phyloP scores from a whole-genome alignment of 371 early-diverging fungal species.

The Lichtheimia ramosa region DNA sequence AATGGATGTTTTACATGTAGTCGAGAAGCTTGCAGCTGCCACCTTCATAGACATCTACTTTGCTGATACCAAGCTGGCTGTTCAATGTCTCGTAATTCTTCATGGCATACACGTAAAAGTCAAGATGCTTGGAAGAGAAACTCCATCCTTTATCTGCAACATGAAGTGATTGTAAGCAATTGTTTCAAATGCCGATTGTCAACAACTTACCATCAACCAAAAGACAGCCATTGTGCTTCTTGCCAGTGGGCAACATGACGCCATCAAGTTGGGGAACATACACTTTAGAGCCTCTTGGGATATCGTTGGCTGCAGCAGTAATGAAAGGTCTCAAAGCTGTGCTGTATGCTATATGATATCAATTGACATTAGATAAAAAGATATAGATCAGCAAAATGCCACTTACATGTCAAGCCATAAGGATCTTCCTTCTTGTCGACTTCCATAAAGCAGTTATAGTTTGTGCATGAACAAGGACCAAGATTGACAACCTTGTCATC shows the following conservation, averaged over 20 bases:
- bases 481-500: slow-evolving; percentile 25
- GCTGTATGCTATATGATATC: slow-evolving; percentile 4
- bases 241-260: slow-evolving; percentile 17
- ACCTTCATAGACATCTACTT: slow-evolving; percentile 31
- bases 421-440: slow-evolving; percentile 22
- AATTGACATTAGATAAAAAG: not conserved
- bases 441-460: slow-evolving; percentile 29
- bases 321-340: slow-evolving; percentile 23
- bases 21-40: slow-evolving; percentile 29
- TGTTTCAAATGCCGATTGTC: not conserved
- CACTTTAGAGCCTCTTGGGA: slow-evolving; percentile 34
- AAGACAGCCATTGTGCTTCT: slow-evolving; percentile 35
- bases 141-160: slow-evolving; percentile 28
- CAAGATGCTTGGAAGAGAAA: slow-evolving; percentile 29
- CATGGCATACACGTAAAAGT: slow-evolving; percentile 26
- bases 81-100: slow-evolving; percentile 26
- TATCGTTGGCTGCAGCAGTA: slow-evolving; percentile 25
- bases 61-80: slow-evolving; percentile 18
- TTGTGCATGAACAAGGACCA: slow-evolving; percentile 27
- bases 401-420: slow-evolving; percentile 19
- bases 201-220: slow-evolving; percentile 13
- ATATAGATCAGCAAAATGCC: not conserved
- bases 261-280: slow-evolving; percentile 28
- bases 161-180: not conserved
- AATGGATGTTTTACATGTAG: slow-evolving; percentile 20